These are phyloP conservation scores for Botryosphaeria agaves DNA, from an alignment of 2,329 filamentous ascomycete species.

Conservation along the genomic window DNA sequence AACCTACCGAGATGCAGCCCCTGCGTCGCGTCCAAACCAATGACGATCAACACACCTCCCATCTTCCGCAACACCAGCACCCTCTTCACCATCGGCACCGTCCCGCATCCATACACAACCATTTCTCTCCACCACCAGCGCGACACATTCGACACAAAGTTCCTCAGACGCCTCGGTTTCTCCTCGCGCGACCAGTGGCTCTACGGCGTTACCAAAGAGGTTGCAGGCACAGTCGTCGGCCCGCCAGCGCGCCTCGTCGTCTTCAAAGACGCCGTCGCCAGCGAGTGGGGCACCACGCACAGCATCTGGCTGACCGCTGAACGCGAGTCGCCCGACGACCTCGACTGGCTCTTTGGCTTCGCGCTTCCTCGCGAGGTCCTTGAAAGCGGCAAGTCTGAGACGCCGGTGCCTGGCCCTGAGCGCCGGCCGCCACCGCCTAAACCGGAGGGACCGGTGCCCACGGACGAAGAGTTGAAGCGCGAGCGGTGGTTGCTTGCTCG, in stretches of 20 bases:
- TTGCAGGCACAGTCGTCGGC: slow-evolving; percentile 46
- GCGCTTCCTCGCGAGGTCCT: slow-evolving; percentile 42
- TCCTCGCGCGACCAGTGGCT: slow-evolving; percentile 69
- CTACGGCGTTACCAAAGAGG: slow-evolving; percentile 47
- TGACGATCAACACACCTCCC: slow-evolving; percentile 49
- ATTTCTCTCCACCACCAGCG: slow-evolving; percentile 45
- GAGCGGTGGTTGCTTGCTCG: slow-evolving; percentile 40
- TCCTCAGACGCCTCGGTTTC: slow-evolving; percentile 36
- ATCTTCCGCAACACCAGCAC: slow-evolving; percentile 54
- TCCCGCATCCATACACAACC: slow-evolving; percentile 84
- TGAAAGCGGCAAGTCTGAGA: slow-evolving; percentile 35
- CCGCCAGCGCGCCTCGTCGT: slow-evolving; percentile 48
- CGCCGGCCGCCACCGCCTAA: slow-evolving; percentile 29
- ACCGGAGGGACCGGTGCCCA: slow-evolving; percentile 32
- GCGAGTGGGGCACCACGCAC: slow-evolving; percentile 42
- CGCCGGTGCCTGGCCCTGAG: slow-evolving; percentile 41
- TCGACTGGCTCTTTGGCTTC: slow-evolving; percentile 88
- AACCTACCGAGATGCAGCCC: slow-evolving; percentile 58
- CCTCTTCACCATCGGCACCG: slow-evolving; percentile 66
- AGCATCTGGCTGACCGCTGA: slow-evolving; percentile 74
- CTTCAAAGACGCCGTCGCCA: slow-evolving; percentile 70
- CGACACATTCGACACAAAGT: slow-evolving; percentile 22
- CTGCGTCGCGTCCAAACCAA: slow-evolving; percentile 47
- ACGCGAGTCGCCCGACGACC: slow-evolving; percentile 41
- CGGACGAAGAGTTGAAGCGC: slow-evolving; percentile 32